phyloP scores from a whole-genome alignment of 2,329 filamentous ascomycete species.

The Daldinia sp. region DNA sequence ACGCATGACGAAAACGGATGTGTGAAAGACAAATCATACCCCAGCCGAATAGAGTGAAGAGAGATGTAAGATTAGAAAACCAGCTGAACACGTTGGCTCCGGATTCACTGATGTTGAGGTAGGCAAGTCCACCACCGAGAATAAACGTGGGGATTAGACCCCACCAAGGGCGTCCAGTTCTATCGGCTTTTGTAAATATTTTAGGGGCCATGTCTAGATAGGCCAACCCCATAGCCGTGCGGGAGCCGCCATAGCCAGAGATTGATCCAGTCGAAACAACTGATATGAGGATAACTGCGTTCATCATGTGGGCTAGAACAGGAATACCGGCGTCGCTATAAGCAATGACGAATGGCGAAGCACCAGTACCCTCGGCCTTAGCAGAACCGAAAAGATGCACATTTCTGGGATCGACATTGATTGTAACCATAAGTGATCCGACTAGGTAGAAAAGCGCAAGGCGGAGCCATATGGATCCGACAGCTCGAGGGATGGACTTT shows the following conservation, averaged over 20 bases:
- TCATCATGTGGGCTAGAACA: constrained; percentile 60
- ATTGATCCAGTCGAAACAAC: constrained; percentile 60
- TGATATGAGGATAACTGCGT: constrained; percentile 61
- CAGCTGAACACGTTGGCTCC: constrained; percentile 60
- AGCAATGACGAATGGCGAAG: constrained; percentile 61
- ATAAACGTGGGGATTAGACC: constrained; percentile 64
- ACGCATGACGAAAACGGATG: constrained; percentile 58
- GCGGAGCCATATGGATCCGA: constrained; percentile 60
- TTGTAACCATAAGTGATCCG: constrained; percentile 59
- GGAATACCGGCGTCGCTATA: constrained; percentile 56
- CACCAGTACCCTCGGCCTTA: constrained; percentile 54
- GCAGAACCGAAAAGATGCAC: constrained; percentile 55
- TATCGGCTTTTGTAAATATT: constrained; percentile 52
- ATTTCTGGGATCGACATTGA: constrained; percentile 58
- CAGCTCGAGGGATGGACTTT: constrained; percentile 58
- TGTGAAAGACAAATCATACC: constrained; percentile 59
- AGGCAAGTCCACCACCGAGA: constrained; percentile 59
- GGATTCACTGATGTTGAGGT: constrained; percentile 58
- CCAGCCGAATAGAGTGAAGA: constrained; percentile 60
- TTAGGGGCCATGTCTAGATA: constrained; percentile 58
- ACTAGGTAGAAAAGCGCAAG: constrained; percentile 60
- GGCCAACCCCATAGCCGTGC: constrained; percentile 59
- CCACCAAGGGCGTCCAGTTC: constrained; percentile 53
- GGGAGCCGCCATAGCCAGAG: constrained; percentile 57
- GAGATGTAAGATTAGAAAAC: constrained; percentile 61